Evolutionary conservation across 805 yeast species (phyloP), one percentile per base, ranked within the genome.

Genomic region (Myxozyma neotropica): DNA sequence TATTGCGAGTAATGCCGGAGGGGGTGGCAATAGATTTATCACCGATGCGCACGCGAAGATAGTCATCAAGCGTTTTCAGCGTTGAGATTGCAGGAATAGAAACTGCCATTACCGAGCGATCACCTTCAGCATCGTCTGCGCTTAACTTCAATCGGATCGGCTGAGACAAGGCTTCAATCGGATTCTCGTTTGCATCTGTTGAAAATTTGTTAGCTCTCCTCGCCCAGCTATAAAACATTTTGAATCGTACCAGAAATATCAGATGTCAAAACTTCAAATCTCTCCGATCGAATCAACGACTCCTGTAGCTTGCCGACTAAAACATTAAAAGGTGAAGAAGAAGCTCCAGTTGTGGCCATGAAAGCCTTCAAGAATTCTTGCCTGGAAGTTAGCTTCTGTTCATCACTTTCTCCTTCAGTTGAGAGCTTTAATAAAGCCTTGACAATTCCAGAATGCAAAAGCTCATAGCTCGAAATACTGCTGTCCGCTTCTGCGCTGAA

Each of bases 261-360:
- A 68, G 83, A 74, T 0, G 82, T 77, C 1, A 80, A 71, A 17
- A 90, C 82, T 42, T 84, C 87, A 70, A 90, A 88, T 0, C 86
- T 76, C 70, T 91, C 97, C 0, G 84, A 78, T 66, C 96, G 79
- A 0, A 89, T 83, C 23, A 90, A 72, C 0, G 89, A 83, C 57
- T 88, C 91, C 61, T 89, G 94, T 17, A 90, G 74, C 61, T 85
- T 83, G 3, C 74, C 72, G 0, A 89, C 80, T 23, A 89, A 73
- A 2, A 76, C 68, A 4, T 74, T 74, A 44, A 84, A 68, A 0
- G 81, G 76, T 3, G 76, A 61, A 19, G 63, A 53, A 3, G 17
- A 53, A 31, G 15, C 19, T 2, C 74, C 71, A 52, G 73, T 67
- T 35, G 57, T 44, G 48, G 29, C 58, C 53, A 21, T 73, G 65